Conservation (phyloP, 306 rosid species). For the Cicer chorassanicum region DNA sequence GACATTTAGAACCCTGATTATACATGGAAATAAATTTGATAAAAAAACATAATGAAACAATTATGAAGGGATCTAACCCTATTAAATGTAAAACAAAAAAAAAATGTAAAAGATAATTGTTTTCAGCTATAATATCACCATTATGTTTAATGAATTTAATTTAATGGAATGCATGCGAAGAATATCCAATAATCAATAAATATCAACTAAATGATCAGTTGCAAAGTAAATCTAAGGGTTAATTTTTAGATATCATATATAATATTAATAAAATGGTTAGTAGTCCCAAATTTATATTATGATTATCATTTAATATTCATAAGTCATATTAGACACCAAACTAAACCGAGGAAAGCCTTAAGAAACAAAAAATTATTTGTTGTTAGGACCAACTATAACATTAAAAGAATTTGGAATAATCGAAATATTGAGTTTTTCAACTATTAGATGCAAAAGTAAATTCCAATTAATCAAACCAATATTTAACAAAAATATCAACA, state of each 20-base stretch:
- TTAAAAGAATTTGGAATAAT: not conserved
- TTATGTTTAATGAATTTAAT: conserved; percentile 8
- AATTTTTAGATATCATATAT: not conserved
- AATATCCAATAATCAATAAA: not conserved
- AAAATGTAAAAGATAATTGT: not conserved
- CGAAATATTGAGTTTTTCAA: not conserved
- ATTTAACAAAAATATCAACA: not conserved
- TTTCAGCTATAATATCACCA: conserved; percentile 8
- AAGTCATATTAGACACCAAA: not conserved
- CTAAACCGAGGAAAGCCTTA: not conserved
- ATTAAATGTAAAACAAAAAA: not conserved
- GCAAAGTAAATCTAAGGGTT: conserved; percentile 1
- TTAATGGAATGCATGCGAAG: not conserved
- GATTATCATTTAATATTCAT: not conserved
- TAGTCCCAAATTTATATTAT: not conserved
- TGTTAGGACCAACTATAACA: not conserved
- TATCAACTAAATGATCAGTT: conserved; percentile 20
- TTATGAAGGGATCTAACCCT: conserved; percentile 3
- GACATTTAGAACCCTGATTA: conserved; percentile 45
- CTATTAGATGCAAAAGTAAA: conserved; percentile 3
- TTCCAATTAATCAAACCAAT: conserved; percentile 23
- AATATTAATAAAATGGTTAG: not conserved
- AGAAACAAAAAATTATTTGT: not conserved
- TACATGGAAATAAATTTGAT: conserved; percentile 22
- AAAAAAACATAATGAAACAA: conserved; percentile 12